Evolutionary conservation across 202 grass and related monocot species (phyloP).

Genomic region (Panicum virgatum): DNA sequence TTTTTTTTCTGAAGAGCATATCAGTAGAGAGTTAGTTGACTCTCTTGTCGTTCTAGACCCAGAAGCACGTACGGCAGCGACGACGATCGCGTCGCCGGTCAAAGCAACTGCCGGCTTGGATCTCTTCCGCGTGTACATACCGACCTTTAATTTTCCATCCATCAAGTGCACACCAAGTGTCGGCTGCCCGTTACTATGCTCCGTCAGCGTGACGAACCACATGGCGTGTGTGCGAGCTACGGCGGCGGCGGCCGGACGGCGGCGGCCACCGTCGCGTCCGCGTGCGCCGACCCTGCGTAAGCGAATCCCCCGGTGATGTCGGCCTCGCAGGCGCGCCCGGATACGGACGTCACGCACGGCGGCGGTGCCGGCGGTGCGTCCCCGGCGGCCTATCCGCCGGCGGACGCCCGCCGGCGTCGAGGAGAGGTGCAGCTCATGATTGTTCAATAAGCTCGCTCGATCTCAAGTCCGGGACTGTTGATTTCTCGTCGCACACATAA

Average conservation of each 20-base stretch:
- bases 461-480: too few relatives aligned
- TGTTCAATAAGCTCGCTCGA: too few relatives aligned
- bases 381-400: too few relatives aligned
- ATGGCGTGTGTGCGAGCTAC: not conserved
- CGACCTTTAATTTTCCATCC: not conserved
- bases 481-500: too few relatives aligned
- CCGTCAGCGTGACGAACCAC: not conserved
- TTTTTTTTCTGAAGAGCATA: too few relatives aligned
- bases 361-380: too few relatives aligned
- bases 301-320: not conserved
- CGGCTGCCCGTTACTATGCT: not conserved
- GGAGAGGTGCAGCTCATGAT: too few relatives aligned
- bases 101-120: not conserved
- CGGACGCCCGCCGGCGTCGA: too few relatives aligned
- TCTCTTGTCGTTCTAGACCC: too few relatives aligned
- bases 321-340: too few relatives aligned
- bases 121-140: not conserved
- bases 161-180: not conserved
- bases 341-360: too few relatives aligned
- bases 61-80: not conserved
- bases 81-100: slow-evolving; percentile 4
- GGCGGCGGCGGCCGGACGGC: not conserved
- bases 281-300: not conserved
- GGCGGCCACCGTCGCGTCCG: not conserved
- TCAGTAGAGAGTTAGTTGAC: too few relatives aligned